Evolutionary conservation across 2,329 filamentous ascomycete genomes (phyloP), one percentile per base, ranked within the genome.

Genomic region (Venturia nashicola): DNA sequence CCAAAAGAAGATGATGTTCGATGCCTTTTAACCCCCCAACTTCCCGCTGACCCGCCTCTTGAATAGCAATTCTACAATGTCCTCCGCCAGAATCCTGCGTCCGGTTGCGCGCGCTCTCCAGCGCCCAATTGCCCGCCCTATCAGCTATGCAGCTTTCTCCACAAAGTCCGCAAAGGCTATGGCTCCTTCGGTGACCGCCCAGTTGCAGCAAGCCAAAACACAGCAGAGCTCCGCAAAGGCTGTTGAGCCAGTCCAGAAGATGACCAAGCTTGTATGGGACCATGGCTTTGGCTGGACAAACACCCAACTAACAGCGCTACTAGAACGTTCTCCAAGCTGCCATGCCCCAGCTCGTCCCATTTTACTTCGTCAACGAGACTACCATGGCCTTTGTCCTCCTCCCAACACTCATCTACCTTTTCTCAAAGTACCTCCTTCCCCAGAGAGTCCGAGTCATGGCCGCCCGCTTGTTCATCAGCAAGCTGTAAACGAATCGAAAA

Each of bases 341-440:
- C 66, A 77, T 77, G 75, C 75, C 75, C 66, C 75, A 77, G 71
- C 75, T 77, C 66, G 72, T 77, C 60, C 75, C 75, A 68, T 77
- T 77, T 73, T 77, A 76, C 72, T 76, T 76, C 72, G 74, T 77
- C 70, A 77, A 76, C 71, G 75, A 77, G 73, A 74, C 72, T 65
- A 75, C 72, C 66, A 69, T 73, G 67, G 75, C 74, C 59, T 76
- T 76, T 68, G 68, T 76, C 70, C 69, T 75, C 65, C 69, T 77
- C 54, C 75, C 75, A 55, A 71, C 73, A 63, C 72, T 77, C 68
- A 76, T 77, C 73, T 77, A 76, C 71, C 63, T 77, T 69, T 71
- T 76, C 69, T 76, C 74, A 67, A 77, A 77, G 69, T 77, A 77
- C 72, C 71, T 76, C 65, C 72, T 77, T 46, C 75, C 75, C 66